Base-by-base conservation (phyloP, 768 basidiomycete genomes). In the Baorangia bicolor region DNA sequence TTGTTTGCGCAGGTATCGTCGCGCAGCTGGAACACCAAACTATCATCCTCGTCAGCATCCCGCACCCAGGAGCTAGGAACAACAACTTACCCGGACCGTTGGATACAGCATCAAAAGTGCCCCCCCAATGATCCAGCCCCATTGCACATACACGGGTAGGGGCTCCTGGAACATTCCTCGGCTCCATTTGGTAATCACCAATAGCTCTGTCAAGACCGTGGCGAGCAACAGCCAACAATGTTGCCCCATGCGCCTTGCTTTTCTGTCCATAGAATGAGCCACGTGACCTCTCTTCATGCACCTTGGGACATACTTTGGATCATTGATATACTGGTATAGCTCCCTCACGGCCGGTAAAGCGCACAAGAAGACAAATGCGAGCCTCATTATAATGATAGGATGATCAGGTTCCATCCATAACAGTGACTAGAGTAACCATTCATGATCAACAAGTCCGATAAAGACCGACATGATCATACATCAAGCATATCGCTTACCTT, bases 331-430 rank as follows among this genome's bases (percentile, higher is more conserved):
- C 67, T 91, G 89, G 69, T 83, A 90, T 27, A 92, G 73, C 74
- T 94, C 92, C 63, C 92, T 77, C 55, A 87, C 89, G 14, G 92
- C 92, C 12, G 92, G 92, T 31, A 94, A 75, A n/a, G 86, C 92
- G 64, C 91, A 94, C 3, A 94, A 75, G 67, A 94, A 94, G 57
- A 94, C 84, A 56, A 83, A 83, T 16, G 83, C 85, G 11, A 94
- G 80, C 33, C 81, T 74, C 58, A 83, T 74, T 55, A 92, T 88
- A 47, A 94, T 79, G 59, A 94, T 84, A 12, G 91, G 92, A 69
- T 94, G 92, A 70, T 91, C 87, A 34, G 92, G 92, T 66, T 93
- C 90, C 86, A 94, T 88, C 91, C 92, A 93, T 35, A 94, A 77
- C 57, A 85, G 62, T 8, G 68, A 69, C 68, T 69, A 39, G 45